Percentiles rank a stretch among this genome's conserved stretches.
Conservation (phyloP, 352 stramenopile species). For the Globisporangium carolinianum region DNA sequence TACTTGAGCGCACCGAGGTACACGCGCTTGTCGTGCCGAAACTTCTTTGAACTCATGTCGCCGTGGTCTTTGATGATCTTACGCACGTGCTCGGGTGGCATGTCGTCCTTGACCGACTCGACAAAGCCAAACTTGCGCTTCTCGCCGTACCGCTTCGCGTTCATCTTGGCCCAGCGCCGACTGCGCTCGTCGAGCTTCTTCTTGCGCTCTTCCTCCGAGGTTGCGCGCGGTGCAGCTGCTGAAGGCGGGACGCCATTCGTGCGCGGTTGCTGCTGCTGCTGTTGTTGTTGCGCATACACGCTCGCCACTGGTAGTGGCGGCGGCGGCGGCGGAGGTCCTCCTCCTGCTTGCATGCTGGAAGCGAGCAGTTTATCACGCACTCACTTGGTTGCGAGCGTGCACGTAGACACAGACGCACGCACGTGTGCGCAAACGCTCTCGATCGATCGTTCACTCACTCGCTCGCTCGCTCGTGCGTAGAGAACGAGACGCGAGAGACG, state of each 20-base stretch:
- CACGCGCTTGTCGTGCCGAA: slow-evolving; percentile 97
- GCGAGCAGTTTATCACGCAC: too few relatives aligned
- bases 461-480: too few relatives aligned
- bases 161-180: slow-evolving; percentile 83
- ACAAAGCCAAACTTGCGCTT: slow-evolving; percentile 93
- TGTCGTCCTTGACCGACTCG: slow-evolving; percentile 88
- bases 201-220: slow-evolving; percentile 48
- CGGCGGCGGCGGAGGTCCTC: too few relatives aligned
- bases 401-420: too few relatives aligned
- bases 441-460: too few relatives aligned
- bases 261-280: slow-evolving; percentile 2
- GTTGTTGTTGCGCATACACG: slow-evolving; percentile 7
- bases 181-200: slow-evolving; percentile 74
- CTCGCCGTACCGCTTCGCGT: slow-evolving; percentile 92
- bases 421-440: too few relatives aligned
- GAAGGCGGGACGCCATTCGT: slow-evolving; percentile 6
- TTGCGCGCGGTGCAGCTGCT: slow-evolving; percentile 6
- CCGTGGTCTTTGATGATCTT: slow-evolving; percentile 99
- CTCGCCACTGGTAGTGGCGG: neutral
- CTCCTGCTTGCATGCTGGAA: too few relatives aligned
- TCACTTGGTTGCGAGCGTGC: too few relatives aligned
- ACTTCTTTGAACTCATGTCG: slow-evolving; percentile 99
- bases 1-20: slow-evolving; percentile 99
- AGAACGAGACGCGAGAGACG: too few relatives aligned
- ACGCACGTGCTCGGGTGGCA: slow-evolving; percentile 95